Base-by-base conservation (phyloP, 2,329 filamentous ascomycete species). In the Fusarium tjaetaba region DNA sequence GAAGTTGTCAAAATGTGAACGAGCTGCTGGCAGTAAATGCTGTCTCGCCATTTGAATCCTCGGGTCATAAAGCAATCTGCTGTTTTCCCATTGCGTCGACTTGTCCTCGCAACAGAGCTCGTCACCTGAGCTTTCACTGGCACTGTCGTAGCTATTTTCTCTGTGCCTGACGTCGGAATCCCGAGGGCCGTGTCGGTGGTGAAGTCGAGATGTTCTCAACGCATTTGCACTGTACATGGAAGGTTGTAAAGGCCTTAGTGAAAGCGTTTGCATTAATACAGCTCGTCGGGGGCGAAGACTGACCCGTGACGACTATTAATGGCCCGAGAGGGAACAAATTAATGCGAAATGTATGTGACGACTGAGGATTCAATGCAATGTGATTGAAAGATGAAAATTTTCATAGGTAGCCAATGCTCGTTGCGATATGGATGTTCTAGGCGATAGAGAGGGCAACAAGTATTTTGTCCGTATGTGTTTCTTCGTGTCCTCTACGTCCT, bases 111-210 rank as follows among this genome's bases (percentile, higher is more conserved):
- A 59, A 16, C 42, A 51, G 1, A 34, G 39, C 22, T 51, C 56
- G 0, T 51, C 43, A 0, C 36, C 22, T 4, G 56, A 51, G 10
- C 24, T 39, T 13, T 51, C 56, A 22, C 16, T 51, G 16, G 6
- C 5, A 1, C 7, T 20, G 7, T 30, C 42, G 7, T 20, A n/a
- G 20, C 2, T 32, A 9, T 16, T 22, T 16, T 22, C 24, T 7
- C 9, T 14, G 7, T 16, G 7, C 15, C 18, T 2, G 1, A 26
- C 0, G 32, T 16, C 18, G 49, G 13, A 2, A 1, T 22, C 13
- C 0, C 13, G 1, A 22, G 1, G 38, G 11, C 4, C 3, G 1
- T 26, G 18, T 38, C 18, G 32, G 18, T 8, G 4, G 0, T 7
- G 18, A 3, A 2, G 4, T 2, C 6, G n/a, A 6, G 18, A 8